A percentile compares a stretch with the other conserved stretches of the same genome.
Conservation (phyloP, 2,329 filamentous ascomycete species). For the Reticulascus tulasneorum region DNA sequence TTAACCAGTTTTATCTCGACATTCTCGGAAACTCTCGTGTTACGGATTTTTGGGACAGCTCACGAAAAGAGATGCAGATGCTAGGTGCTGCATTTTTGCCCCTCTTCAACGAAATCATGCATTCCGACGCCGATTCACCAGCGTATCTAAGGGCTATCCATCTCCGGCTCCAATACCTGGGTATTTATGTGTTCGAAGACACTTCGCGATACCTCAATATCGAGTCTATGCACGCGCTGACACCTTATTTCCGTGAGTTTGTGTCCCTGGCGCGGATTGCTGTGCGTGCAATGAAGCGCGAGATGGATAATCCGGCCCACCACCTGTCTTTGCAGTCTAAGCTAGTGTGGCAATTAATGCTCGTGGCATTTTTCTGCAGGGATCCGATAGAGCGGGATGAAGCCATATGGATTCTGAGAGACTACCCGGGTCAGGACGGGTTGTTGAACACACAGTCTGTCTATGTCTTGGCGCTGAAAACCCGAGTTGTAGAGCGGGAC, state of each 20-base stretch:
- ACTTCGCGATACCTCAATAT: slow-evolving; percentile 19
- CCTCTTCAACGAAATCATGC: slow-evolving; percentile 25
- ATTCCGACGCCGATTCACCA: slow-evolving; percentile 20
- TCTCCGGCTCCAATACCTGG: slow-evolving; percentile 25
- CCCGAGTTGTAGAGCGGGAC: slow-evolving; percentile 20
- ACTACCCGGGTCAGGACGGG: slow-evolving; percentile 29
- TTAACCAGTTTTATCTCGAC: slow-evolving; percentile 11
- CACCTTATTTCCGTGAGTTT: slow-evolving; percentile 27
- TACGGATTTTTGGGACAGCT: slow-evolving; percentile 12
- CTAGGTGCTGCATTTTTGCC: slow-evolving; percentile 27
- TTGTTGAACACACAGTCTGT: slow-evolving; percentile 24
- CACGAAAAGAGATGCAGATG: slow-evolving; percentile 6
- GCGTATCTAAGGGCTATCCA: slow-evolving; percentile 27
- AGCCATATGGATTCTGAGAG: slow-evolving; percentile 24
- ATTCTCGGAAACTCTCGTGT: slow-evolving; percentile 16
- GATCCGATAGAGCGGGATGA: slow-evolving; percentile 27
- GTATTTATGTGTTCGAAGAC: slow-evolving; percentile 23
- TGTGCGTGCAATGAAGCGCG: slow-evolving; percentile 12
- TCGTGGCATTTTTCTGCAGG: slow-evolving; percentile 24
- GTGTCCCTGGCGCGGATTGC: slow-evolving; percentile 26
- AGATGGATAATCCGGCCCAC: slow-evolving; percentile 17
- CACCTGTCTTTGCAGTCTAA: slow-evolving; percentile 25
- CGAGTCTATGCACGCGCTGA: slow-evolving; percentile 16
- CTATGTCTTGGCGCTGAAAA: slow-evolving; percentile 21
- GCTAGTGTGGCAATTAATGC: slow-evolving; percentile 20